Percentiles rank a stretch among this genome's conserved stretches.
Evolutionary conservation across 371 early-diverging fungal species (phyloP).

Genomic region (Rhizopus microsporus): DNA sequence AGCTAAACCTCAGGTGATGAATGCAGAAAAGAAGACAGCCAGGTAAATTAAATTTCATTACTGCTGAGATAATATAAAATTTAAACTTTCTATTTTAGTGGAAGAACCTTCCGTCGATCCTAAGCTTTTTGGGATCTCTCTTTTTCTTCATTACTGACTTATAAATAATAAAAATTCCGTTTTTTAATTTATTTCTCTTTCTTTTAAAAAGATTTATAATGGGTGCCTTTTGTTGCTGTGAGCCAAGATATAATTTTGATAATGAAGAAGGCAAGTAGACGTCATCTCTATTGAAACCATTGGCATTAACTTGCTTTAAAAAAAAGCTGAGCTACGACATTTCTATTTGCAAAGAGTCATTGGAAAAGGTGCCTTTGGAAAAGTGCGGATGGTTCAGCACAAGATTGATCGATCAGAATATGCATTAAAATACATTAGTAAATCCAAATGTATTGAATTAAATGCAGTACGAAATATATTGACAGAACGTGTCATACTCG

Average conservation of each 20-base stretch:
- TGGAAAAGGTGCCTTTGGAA: slow-evolving; percentile 79
- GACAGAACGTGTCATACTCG: slow-evolving; percentile 54
- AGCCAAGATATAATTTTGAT: background rate
- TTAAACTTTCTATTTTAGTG: slow-evolving; percentile 11
- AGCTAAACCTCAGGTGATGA: slow-evolving; percentile 88
- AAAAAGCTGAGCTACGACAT: slow-evolving; percentile 55
- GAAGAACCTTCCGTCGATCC: slow-evolving; percentile 28
- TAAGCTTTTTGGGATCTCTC: background rate
- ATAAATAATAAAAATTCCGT: background rate
- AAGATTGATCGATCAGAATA: slow-evolving; percentile 57
- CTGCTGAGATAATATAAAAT: too few relatives aligned
- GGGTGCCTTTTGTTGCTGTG: slow-evolving; percentile 1
- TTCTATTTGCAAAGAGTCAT: slow-evolving; percentile 66
- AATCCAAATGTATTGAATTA: slow-evolving; percentile 54
- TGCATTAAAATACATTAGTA: slow-evolving; percentile 63
- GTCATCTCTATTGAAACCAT: too few relatives aligned
- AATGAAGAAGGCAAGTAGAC: background rate
- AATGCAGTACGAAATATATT: slow-evolving; percentile 58
- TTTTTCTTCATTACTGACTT: slow-evolving; percentile 1
- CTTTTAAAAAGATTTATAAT: background rate
- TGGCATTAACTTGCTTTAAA: background rate
- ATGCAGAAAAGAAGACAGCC: slow-evolving; percentile 87
- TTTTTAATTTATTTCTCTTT: background rate
- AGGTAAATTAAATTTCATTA: slow-evolving; percentile 39
- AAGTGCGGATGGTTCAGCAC: slow-evolving; percentile 86